Evolutionary conservation across 352 stramenopile species (phyloP).

Genomic region (Phytophthora boehmeriae): DNA sequence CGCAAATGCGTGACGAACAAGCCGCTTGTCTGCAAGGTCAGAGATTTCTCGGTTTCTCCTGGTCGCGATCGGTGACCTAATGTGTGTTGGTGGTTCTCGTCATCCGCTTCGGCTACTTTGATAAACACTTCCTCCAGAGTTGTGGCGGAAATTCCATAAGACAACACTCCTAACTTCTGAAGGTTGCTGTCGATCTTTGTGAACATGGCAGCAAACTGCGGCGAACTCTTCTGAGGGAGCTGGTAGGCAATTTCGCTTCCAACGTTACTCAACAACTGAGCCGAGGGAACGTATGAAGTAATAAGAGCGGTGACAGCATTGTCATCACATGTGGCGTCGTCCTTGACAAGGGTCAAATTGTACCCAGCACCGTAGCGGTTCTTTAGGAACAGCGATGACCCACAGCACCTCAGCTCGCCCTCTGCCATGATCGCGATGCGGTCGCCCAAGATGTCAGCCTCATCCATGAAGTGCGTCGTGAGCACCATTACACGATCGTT

Average conservation of each 20-base stretch:
- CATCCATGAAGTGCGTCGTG: constrained; percentile 94
- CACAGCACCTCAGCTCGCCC: constrained; percentile 61
- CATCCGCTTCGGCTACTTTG: constrained; percentile 47
- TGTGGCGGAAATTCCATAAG: constrained; percentile 70
- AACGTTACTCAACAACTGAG: constrained; percentile 56
- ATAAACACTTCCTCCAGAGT: constrained; percentile 76
- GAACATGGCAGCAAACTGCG: constrained; percentile 58
- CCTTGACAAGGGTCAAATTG: constrained; percentile 61
- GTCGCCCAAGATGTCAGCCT: constrained; percentile 82
- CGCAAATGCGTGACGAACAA: constrained; percentile 37
- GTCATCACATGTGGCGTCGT: constrained; percentile 29
- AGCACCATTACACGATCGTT: constrained; percentile 72
- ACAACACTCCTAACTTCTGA: constrained; percentile 35
- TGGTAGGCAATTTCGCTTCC: constrained; percentile 67
- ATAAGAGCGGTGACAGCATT: constrained; percentile 30
- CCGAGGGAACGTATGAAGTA: constrained; percentile 26
- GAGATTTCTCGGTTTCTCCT: background rate
- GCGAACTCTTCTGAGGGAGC: constrained; percentile 44
- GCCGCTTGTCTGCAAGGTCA: constrained; percentile 9
- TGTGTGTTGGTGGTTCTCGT: constrained; percentile 38
- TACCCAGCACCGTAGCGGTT: constrained; percentile 61
- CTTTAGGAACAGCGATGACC: constrained; percentile 77
- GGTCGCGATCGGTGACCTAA: constrained; percentile 13
- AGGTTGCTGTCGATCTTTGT: constrained; percentile 47
- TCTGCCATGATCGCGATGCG: constrained; percentile 81